These are phyloP conservation scores for Psilocybe azurescens DNA, from an alignment of 768 basidiomycete species.

Conservation along the genomic window DNA sequence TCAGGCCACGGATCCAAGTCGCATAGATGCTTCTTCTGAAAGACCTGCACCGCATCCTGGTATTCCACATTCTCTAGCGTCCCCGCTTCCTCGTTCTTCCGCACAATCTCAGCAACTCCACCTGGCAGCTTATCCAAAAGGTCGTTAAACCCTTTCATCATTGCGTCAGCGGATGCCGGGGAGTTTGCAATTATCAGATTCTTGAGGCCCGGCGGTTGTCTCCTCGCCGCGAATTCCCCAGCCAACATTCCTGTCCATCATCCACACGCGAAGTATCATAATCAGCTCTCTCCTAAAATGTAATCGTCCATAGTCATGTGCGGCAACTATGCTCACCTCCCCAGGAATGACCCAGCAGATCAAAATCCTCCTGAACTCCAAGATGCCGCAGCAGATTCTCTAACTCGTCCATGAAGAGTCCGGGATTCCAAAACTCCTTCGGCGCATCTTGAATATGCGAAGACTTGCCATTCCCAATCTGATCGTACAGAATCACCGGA, in stretches of 20 bases:
- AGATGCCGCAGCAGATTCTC: slow-evolving; percentile 49
- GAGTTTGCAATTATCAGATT: slow-evolving; percentile 43
- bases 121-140: slow-evolving; percentile 1
- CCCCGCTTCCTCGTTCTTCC: background rate
- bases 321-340: slow-evolving; percentile 38
- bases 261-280: no score
- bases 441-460: slow-evolving; percentile 49
- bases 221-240: slow-evolving; percentile 32
- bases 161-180: slow-evolving; percentile 1
- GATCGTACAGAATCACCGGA: slow-evolving; percentile 62
- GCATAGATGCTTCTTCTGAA: slow-evolving; percentile 40
- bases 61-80: slow-evolving; percentile 31
- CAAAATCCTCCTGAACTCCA: slow-evolving; percentile 43
- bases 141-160: slow-evolving; percentile 5
- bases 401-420: slow-evolving; percentile 59
- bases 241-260: slow-evolving; percentile 38
- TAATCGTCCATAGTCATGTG: no score
- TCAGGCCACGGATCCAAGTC: slow-evolving; percentile 36
- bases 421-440: slow-evolving; percentile 53
- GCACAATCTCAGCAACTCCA: background rate
- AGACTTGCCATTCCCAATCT: slow-evolving; percentile 57
- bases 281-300: no score
- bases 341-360: slow-evolving; percentile 54
- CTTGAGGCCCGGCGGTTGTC: slow-evolving; percentile 48
- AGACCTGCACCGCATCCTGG: slow-evolving; percentile 29